Base-by-base conservation (phyloP, 2,329 filamentous ascomycete species). In the Emericellopsis cladophorae region DNA sequence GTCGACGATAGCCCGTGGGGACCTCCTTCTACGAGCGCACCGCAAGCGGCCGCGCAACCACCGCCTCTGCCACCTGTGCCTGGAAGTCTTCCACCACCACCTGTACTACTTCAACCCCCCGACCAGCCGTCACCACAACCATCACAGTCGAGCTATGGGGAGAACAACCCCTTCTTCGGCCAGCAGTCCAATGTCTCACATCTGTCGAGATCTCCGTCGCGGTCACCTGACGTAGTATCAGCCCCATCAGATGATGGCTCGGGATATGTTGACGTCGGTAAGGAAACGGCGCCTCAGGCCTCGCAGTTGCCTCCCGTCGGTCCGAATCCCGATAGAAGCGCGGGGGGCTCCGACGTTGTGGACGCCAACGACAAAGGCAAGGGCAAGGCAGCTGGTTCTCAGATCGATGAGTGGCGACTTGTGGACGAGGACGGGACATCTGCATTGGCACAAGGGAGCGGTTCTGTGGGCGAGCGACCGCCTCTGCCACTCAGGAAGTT, bases 361-460 rank as follows among this genome's bases (percentile, higher is more conserved):
- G 40, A 41, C 22, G 29, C 10, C 14, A 18, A 34, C 5, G 57
- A 58, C 21, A 70, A 69, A 44, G 66, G 59, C 1, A 73, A 70
- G 42, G 57, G 50, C 3, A 62, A 56, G 21, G 57, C 57, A 2
- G 46, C 52, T 4, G 46, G 37, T 3, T 26, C 42, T 24, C 37
- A 46, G 11, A 39, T 58, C 7, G 65, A 72, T 6, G 70, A 67
- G 32, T 75, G 71, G 71, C 73, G 68, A 41, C 44, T 74, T 41
- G 65, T 74, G 37, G 71, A 74, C 16, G 67, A 65, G 18, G 11
- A 47, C 44, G 15, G 35, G 41, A 36, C 34, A 7, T 18, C 32
- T 12, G 42, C 45, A 2, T 18, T 37, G 10, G 44, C 44, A 22
- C 43, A 49, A n/a, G 10, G 42, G 2, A 15, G 42, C 33, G 42